A percentile compares a stretch with the other conserved stretches of the same genome.
Conservation (phyloP, 2,329 filamentous ascomycete genomes). For the Dryadomyces quercivorus region DNA sequence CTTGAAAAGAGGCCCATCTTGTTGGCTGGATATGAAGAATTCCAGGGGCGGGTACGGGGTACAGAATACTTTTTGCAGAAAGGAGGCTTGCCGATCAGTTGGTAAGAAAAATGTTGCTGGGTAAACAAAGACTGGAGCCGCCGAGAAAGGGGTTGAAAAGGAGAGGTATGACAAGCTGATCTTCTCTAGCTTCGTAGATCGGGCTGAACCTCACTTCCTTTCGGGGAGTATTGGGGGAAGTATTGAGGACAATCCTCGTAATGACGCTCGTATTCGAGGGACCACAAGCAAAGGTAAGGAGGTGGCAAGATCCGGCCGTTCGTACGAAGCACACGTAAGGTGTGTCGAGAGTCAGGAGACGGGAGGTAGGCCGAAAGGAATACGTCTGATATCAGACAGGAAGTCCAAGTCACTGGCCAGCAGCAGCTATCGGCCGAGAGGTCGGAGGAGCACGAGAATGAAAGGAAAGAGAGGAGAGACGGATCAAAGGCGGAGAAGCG, state of each 20-base stretch:
- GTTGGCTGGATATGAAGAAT: neutral
- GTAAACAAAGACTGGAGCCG: neutral
- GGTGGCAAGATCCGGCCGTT: no score
- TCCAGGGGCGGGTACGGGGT: neutral
- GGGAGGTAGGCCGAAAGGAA: no score
- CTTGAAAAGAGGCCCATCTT: slow-evolving; percentile 45
- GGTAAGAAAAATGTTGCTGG: neutral
- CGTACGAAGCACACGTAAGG: no score
- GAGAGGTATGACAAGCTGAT: neutral
- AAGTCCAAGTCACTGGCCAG: no score
- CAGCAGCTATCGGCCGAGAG: no score
- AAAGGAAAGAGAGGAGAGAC: no score
- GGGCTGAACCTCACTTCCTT: neutral
- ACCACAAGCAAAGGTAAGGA: neutral
- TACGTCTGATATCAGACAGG: no score
- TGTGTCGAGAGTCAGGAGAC: no score
- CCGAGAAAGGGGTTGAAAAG: neutral
- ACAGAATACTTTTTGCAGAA: neutral
- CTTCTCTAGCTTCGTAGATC: neutral
- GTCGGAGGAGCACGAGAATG: no score
- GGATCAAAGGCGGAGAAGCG: no score
- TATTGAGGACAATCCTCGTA: neutral
- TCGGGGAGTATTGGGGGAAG: neutral
- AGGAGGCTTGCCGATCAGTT: neutral
- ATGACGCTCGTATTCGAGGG: neutral